A percentile compares a stretch with the other conserved stretches of the same genome.
These are phyloP conservation scores for Clavariopsis aquatica DNA, from an alignment of 495 filamentous ascomycete genomes.

Conservation along the genomic window DNA sequence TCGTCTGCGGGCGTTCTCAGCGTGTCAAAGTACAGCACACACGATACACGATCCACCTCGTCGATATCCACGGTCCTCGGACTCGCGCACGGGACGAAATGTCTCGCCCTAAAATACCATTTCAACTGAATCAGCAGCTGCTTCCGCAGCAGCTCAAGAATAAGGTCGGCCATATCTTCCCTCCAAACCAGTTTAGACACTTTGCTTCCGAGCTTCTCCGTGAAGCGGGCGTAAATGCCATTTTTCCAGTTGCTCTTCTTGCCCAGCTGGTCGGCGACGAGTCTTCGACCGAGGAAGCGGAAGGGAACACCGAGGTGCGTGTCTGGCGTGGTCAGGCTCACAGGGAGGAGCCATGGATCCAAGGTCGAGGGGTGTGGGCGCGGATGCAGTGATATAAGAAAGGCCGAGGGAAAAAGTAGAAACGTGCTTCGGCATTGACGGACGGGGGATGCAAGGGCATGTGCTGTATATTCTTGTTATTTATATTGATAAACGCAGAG, in stretches of 20 bases:
- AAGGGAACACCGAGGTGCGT: slow-evolving; percentile 16
- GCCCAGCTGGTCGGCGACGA: slow-evolving; percentile 8
- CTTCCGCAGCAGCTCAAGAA: slow-evolving; percentile 56
- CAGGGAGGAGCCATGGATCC: slow-evolving; percentile 62
- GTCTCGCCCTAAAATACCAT: slow-evolving; percentile 23
- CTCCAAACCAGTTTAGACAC: slow-evolving; percentile 58
- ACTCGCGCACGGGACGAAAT: slow-evolving; percentile 10
- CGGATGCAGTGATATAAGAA: slow-evolving; percentile 65
- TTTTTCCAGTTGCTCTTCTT: slow-evolving; percentile 26
- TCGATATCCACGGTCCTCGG: slow-evolving; percentile 40
- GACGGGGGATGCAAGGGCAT: slow-evolving; percentile 65
- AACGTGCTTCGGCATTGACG: slow-evolving; percentile 63
- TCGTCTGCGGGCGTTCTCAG: slow-evolving; percentile 28
- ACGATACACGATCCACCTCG: slow-evolving; percentile 41
- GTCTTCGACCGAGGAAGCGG: slow-evolving; percentile 7
- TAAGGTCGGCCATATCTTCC: slow-evolving; percentile 64
- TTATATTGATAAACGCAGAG: slow-evolving; percentile 24
- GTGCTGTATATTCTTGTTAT: slow-evolving; percentile 48
- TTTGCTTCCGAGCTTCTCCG: slow-evolving; percentile 44
- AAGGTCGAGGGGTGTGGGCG: slow-evolving; percentile 58
- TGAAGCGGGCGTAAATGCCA: slow-evolving; percentile 45
- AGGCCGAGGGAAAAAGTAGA: slow-evolving; percentile 58
- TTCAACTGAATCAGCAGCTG: slow-evolving; percentile 40
- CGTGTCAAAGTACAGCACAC: slow-evolving; percentile 26
- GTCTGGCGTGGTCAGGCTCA: slow-evolving; percentile 17